phyloP scores from a whole-genome alignment of 768 basidiomycete species.

The Leucocoprinus sp. region DNA sequence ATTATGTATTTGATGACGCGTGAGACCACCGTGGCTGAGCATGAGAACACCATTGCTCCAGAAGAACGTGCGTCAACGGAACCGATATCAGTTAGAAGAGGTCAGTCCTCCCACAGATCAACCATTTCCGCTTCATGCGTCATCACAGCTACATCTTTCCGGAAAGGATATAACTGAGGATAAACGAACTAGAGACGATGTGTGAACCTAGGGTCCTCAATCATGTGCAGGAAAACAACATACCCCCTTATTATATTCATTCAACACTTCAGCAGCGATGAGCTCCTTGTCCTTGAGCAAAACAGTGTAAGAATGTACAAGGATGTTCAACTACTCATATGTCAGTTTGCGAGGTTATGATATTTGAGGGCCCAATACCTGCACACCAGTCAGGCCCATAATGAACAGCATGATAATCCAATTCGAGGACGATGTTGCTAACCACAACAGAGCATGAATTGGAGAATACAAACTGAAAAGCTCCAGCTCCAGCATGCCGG shows the following conservation, averaged over 20 bases:
- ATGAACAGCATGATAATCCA: slow-evolving; percentile 67
- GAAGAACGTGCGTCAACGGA: too few relatives aligned
- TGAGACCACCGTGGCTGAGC: too few relatives aligned
- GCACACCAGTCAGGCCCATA: slow-evolving; percentile 58
- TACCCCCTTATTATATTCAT: slow-evolving; percentile 78
- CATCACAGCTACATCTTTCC: slow-evolving; percentile 76
- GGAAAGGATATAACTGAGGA: slow-evolving; percentile 70
- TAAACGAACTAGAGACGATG: slow-evolving; percentile 57
- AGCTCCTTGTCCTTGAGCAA: slow-evolving; percentile 70
- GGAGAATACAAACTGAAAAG: slow-evolving; percentile 77
- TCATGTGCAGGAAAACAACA: slow-evolving; percentile 17
- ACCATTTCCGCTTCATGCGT: slow-evolving; percentile 79
- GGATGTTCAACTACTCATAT: slow-evolving; percentile 33
- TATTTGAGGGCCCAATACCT: slow-evolving; percentile 33
- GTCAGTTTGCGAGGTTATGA: background rate
- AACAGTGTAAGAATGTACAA: slow-evolving; percentile 49
- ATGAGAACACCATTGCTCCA: too few relatives aligned
- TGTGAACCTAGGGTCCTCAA: background rate
- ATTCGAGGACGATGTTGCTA: slow-evolving; percentile 58
- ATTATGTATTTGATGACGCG: too few relatives aligned
- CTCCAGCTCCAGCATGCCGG: slow-evolving; percentile 60
- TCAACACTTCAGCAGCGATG: slow-evolving; percentile 72
- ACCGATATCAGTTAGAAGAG: too few relatives aligned
- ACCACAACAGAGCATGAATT: slow-evolving; percentile 66
- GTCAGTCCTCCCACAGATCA: slow-evolving; percentile 41